These are phyloP conservation scores for Gloeostereum incarnatum DNA, from an alignment of 768 basidiomycete genomes.

Conservation along the genomic window DNA sequence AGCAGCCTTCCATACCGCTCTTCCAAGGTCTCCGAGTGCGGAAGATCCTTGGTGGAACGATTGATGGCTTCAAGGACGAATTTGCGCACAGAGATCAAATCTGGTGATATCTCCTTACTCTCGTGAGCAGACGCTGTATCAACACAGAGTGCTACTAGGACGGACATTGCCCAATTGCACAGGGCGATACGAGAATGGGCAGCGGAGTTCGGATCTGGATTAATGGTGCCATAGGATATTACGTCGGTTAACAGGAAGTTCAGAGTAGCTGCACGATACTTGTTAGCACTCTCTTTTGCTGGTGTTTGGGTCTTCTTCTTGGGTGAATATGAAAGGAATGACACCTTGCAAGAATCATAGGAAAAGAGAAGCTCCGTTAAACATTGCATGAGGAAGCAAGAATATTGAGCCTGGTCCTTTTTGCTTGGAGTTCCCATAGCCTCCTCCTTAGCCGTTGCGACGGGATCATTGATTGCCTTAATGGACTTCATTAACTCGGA, in stretches of 20 bases:
- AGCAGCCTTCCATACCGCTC: constrained; percentile 81
- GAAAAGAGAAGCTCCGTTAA: constrained; percentile 90
- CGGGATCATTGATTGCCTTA: constrained; percentile 32
- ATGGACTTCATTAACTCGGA: constrained; percentile 57
- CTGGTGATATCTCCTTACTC: constrained; percentile 65
- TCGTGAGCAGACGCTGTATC: constrained; percentile 64
- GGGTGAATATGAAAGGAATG: constrained; percentile 72
- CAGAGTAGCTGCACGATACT: constrained; percentile 56
- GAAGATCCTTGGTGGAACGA: constrained; percentile 76
- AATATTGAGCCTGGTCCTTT: constrained; percentile 42
- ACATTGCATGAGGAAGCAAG: constrained; percentile 84
- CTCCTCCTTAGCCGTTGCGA: constrained; percentile 9
- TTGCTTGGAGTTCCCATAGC: constrained; percentile 9
- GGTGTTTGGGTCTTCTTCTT: constrained; percentile 55
- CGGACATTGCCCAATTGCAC: constrained; percentile 84
- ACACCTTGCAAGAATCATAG: constrained; percentile 84
- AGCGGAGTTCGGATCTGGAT: constrained; percentile 46
- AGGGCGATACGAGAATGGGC: constrained; percentile 49
- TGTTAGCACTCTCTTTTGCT: constrained; percentile 54
- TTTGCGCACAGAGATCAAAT: constrained; percentile 86
- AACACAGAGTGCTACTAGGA: constrained; percentile 88
- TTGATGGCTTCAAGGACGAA: constrained; percentile 85
- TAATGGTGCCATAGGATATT: constrained; percentile 67
- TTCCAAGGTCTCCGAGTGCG: constrained; percentile 51
- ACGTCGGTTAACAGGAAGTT: constrained; percentile 80